These are phyloP conservation scores for Penicillium sp. DNA, from an alignment of 2,329 filamentous ascomycete genomes.

Conservation along the genomic window DNA sequence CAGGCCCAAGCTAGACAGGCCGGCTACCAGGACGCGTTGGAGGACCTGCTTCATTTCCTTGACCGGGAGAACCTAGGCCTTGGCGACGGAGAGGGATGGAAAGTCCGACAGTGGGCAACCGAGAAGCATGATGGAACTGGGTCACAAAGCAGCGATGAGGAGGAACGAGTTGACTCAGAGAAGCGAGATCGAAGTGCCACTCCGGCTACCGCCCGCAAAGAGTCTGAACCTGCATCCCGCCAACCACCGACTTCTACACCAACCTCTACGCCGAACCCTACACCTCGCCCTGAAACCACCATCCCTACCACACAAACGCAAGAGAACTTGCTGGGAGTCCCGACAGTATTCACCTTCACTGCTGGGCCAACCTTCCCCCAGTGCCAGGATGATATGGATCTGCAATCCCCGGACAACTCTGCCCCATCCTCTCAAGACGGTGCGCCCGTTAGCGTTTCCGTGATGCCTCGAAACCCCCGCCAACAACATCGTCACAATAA, in stretches of 20 bases:
- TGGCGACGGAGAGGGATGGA: slow-evolving; percentile 74
- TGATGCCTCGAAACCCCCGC: slow-evolving; percentile 44
- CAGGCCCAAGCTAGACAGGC: slow-evolving; percentile 73
- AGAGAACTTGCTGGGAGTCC: slow-evolving; percentile 28
- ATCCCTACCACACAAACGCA: slow-evolving; percentile 20
- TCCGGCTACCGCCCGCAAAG: slow-evolving; percentile 35
- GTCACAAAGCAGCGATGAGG: slow-evolving; percentile 45
- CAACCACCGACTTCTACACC: slow-evolving; percentile 25
- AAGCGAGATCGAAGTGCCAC: slow-evolving; percentile 41
- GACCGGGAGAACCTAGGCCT: slow-evolving; percentile 79
- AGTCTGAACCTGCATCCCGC: slow-evolving; percentile 4
- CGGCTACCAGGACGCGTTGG: slow-evolving; percentile 91
- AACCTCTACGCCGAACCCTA: slow-evolving; percentile 30
- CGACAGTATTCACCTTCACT: slow-evolving; percentile 46
- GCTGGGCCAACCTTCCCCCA: slow-evolving; percentile 43
- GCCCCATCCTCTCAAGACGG: slow-evolving; percentile 31
- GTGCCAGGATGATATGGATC: slow-evolving; percentile 42
- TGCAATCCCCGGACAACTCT: slow-evolving; percentile 42
- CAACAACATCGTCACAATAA: slow-evolving; percentile 42
- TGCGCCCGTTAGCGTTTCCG: slow-evolving; percentile 44
- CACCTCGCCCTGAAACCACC: slow-evolving; percentile 22
- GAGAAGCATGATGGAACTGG: slow-evolving; percentile 47
- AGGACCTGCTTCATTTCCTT: slow-evolving; percentile 82
- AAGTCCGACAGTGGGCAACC: slow-evolving; percentile 62
- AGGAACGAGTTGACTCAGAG: slow-evolving; percentile 41